Base-by-base conservation (phyloP, 371 early-diverging fungal species). In the Mucor mucedo region DNA sequence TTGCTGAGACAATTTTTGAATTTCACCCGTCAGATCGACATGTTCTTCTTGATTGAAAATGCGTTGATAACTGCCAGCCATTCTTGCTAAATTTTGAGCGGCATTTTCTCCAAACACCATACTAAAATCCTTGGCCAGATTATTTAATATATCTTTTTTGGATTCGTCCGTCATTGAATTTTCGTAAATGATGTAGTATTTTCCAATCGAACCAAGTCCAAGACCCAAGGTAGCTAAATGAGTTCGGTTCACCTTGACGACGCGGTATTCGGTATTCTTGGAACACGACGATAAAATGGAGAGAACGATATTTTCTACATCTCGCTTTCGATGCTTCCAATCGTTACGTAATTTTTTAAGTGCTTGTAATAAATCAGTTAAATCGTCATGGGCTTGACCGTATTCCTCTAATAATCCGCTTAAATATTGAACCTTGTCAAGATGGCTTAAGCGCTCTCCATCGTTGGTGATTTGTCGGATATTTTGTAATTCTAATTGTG, bases 81-180 rank as follows among this genome's bases (percentile, higher is more conserved):
- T 73, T 44, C 71, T 60, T 40, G 70, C 73, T 33, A 70, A 49
- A 47, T 76, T 76, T 40, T 76, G 76, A 2, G 66, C 69, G 0
- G 73, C 73, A 68, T 76, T 76, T 53, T 76, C 76, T 57, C 72
- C 64, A 61, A 76, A 76, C 30, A 76, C 73, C 55, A 62, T 44
- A 14, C 67, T 35, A 21, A 76, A 76, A 45, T 69, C 69, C 7
- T 42, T 53, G 10, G 69, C 68, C 9, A 76, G 56, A n/a, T 63
- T 41, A 28, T 62, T 62, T 28, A 75, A 38, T 21, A 66, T 40
- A 5, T 45, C 61, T 38, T 71, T 68, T 41, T 63, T 58, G 4
- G 50, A 32, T 14, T 63, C 63, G n/a, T 69, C 62, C 29, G 61
- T 42, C 65, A 63, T 33, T n/a, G 52, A 42, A 5, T 64, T 40